Evolutionary conservation across 2,329 filamentous ascomycete genomes (phyloP).

Genomic region (Thyridium curvatum): DNA sequence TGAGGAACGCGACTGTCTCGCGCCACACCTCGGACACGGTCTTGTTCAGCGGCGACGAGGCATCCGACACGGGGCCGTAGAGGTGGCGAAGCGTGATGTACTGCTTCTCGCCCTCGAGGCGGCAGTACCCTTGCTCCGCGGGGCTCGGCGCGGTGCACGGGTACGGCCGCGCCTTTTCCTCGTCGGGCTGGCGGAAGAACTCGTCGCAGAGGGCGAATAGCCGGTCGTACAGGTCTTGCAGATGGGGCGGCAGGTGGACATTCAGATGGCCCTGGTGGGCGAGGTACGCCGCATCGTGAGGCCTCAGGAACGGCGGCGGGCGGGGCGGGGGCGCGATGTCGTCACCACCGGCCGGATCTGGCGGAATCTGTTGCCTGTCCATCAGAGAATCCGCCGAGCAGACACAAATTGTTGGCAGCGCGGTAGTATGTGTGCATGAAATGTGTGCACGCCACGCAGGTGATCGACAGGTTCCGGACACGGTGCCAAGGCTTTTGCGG

Average conservation of each 20-base stretch:
- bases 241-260: conserved; percentile 7
- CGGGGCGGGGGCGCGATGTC: conserved; percentile 6
- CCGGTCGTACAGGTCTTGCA: conserved; percentile 2
- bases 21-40: conserved; percentile 6
- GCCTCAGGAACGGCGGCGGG: conserved; percentile 11
- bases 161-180: conserved; percentile 6
- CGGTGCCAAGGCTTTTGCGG: no score
- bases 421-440: no score
- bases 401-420: no score
- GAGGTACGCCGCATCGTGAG: conserved; percentile 9
- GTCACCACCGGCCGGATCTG: not conserved
- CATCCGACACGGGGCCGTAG: conserved; percentile 1
- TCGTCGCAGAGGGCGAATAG: conserved; percentile 6
- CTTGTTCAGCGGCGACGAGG: not conserved
- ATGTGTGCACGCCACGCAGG: no score
- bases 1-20: conserved; percentile 11
- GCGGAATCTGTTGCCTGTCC: no score
- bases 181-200: conserved; percentile 9
- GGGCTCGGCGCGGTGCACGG: conserved; percentile 3
- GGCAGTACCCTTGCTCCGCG: conserved; percentile 12
- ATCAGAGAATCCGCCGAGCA: no score
- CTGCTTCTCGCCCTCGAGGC: conserved; percentile 12
- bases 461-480: no score
- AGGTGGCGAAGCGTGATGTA: conserved; percentile 12
- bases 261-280: conserved; percentile 11